Percentiles rank a stretch among this genome's conserved stretches.
phyloP scores from a whole-genome alignment of 2,329 filamentous ascomycete genomes.

The Aspergillus fumigatus region DNA sequence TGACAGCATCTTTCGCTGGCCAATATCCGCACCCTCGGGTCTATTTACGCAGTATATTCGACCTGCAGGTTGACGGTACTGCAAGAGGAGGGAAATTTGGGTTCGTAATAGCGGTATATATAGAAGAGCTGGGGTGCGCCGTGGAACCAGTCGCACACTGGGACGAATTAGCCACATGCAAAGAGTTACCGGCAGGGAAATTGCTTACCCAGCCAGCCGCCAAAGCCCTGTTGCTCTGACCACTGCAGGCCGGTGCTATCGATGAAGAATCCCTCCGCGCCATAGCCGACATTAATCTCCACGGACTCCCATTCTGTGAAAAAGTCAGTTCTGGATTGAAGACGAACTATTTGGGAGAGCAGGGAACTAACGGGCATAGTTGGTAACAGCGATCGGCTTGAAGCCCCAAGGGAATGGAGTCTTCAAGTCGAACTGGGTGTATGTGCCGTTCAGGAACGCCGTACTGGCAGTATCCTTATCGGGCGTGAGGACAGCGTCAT shows the following conservation, averaged over 20 bases:
- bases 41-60: constrained; percentile 21
- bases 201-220: constrained; percentile 38
- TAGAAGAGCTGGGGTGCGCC: constrained; percentile 39
- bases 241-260: constrained; percentile 23
- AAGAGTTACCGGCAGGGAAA: neutral
- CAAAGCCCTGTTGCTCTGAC: constrained; percentile 28
- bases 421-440: constrained; percentile 25
- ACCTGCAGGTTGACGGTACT: constrained; percentile 27
- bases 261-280: constrained; percentile 28
- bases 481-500: constrained; percentile 32
- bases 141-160: constrained; percentile 41
- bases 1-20: neutral
- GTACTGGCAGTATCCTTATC: constrained; percentile 19
- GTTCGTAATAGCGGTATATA: constrained; percentile 19
- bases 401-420: constrained; percentile 32
- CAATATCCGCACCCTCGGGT: constrained; percentile 4
- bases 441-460: constrained; percentile 32
- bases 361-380: constrained; percentile 32
- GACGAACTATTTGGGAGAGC: neutral
- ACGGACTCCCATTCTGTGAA: constrained; percentile 34
- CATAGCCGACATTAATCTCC: constrained; percentile 31
- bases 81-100: constrained; percentile 30
- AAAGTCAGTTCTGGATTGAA: neutral
- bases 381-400: constrained; percentile 19
- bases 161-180: constrained; percentile 1